These are phyloP conservation scores for Boletus pseudo-olivaceus DNA, from an alignment of 768 basidiomycete genomes.

Conservation along the genomic window DNA sequence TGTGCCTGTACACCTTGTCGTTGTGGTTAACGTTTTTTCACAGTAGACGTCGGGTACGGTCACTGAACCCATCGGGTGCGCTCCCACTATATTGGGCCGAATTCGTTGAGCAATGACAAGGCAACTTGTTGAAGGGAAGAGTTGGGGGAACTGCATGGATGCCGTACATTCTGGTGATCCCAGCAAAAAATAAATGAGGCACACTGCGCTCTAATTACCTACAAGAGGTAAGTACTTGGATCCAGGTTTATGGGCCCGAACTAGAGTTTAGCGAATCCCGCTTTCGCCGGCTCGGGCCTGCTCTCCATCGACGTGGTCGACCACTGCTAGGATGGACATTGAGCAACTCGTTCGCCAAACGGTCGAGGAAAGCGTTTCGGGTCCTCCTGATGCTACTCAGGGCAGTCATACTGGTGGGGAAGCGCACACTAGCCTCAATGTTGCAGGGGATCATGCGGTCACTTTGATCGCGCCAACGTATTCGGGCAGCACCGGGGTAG, in stretches of 20 bases:
- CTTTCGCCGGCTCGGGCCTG: not conserved
- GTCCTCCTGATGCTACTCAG: not conserved
- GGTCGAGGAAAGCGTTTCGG: not conserved
- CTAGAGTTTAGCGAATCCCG: not conserved
- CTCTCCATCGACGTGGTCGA: not conserved
- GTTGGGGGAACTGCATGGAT: not conserved
- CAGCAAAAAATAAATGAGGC: not conserved
- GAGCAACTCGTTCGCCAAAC: not conserved
- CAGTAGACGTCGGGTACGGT: not conserved
- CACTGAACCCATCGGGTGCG: not conserved
- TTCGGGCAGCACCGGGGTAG: not conserved
- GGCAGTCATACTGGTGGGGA: not conserved
- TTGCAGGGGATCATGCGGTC: not conserved
- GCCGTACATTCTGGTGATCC: constrained; percentile 12
- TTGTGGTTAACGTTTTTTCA: too few species aligned
- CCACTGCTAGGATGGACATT: constrained; percentile 1
- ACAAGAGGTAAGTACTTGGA: not conserved
- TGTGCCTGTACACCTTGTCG: not conserved
- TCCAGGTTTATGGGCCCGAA: not conserved
- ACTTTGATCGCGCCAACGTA: not conserved
- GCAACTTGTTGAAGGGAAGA: not conserved
- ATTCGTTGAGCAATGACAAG: not conserved
- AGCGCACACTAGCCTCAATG: not conserved
- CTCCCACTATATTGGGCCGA: not conserved
- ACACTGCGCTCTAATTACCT: not conserved